A percentile compares a stretch with the other conserved stretches of the same genome.
phyloP scores from a whole-genome alignment of 148 eudicot species.

The Vaccinium vitisidaea region DNA sequence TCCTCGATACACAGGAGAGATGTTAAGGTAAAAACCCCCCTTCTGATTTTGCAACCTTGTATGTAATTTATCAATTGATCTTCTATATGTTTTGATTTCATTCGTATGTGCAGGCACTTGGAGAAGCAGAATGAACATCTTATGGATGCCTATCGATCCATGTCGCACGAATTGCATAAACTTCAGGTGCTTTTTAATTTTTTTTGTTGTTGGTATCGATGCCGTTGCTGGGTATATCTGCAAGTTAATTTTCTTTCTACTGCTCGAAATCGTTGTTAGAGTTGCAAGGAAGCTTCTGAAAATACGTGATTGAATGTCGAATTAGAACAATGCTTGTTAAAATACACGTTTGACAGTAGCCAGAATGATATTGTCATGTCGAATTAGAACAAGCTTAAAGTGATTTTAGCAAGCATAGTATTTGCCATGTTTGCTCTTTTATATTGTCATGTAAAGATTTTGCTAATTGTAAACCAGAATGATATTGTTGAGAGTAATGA shows the following conservation, averaged over 20 bases:
- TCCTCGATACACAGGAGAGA: constrained; percentile 12
- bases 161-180: constrained; percentile 15
- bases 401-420: neutral
- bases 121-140: constrained; percentile 17
- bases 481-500: neutral
- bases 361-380: no score
- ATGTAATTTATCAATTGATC: neutral
- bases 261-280: neutral
- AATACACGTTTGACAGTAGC: neutral
- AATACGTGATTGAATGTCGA: neutral
- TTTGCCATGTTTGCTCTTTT: neutral
- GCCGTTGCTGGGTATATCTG: neutral
- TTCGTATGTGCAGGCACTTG: constrained; percentile 5
- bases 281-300: neutral
- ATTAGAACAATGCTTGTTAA: neutral
- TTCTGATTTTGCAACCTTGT: neutral
- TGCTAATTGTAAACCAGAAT: neutral
- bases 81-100: neutral
- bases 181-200: constrained; percentile 9
- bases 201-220: neutral
- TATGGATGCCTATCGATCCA: constrained; percentile 16
- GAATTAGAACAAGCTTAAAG: neutral
- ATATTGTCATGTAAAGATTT: neutral
- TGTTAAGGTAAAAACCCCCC: neutral
- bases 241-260: neutral